These are phyloP conservation scores for Lepiota brunneoincarnata DNA, from an alignment of 768 basidiomycete species.

Conservation along the genomic window DNA sequence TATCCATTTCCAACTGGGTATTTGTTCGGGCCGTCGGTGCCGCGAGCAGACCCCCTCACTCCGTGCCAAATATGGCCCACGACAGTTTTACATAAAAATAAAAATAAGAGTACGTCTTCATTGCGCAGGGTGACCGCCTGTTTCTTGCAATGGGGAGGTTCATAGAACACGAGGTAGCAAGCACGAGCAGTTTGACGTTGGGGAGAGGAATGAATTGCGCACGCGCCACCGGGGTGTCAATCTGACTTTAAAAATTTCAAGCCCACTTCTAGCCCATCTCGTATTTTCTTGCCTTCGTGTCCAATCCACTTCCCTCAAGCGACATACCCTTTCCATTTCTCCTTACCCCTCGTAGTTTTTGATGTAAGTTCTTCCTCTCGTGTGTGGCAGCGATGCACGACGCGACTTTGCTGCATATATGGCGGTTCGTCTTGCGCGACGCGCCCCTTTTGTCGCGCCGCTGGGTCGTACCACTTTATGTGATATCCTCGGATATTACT, in stretches of 20 bases:
- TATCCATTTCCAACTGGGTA: too few relatives aligned
- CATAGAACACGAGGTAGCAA: constrained; percentile 1
- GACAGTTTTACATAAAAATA: too few relatives aligned
- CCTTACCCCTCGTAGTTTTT: constrained; percentile 31
- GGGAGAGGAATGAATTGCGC: constrained; percentile 18
- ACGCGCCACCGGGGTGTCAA: constrained; percentile 40
- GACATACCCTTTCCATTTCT: constrained; percentile 33
- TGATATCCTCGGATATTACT: constrained; percentile 21
- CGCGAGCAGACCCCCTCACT: too few relatives aligned
- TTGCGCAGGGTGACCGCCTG: too few relatives aligned
- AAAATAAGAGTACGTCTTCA: too few relatives aligned
- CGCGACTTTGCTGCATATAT: constrained; percentile 16
- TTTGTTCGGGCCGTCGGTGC: too few relatives aligned
- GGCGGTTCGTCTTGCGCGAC: constrained; percentile 16
- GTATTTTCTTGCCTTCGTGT: constrained; percentile 47
- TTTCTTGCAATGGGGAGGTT: too few relatives aligned
- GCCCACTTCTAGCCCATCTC: constrained; percentile 36
- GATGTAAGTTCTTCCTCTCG: constrained; percentile 35
- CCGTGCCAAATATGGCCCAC: too few relatives aligned
- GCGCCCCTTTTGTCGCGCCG: constrained; percentile 34
- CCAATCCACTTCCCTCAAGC: constrained; percentile 41
- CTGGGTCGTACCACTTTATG: constrained; percentile 47
- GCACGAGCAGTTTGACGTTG: constrained; percentile 4
- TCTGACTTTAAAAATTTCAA: constrained; percentile 43
- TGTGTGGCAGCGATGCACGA: constrained; percentile 18